phyloP scores from a whole-genome alignment of 345 rosid species.

The Eucalyptus sp. region DNA sequence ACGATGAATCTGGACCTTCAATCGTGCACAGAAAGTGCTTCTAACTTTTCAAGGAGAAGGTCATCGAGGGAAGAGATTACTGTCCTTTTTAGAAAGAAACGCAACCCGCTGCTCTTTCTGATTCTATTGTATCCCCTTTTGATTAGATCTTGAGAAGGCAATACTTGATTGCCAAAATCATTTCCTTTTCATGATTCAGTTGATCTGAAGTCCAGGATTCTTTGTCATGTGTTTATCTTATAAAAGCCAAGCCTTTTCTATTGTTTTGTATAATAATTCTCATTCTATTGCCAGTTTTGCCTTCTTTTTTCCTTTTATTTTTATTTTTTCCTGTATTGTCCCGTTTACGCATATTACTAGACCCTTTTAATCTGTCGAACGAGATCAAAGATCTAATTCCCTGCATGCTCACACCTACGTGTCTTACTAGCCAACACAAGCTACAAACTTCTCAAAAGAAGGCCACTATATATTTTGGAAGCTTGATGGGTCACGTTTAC shows the following conservation, averaged over 20 bases:
- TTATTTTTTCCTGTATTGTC: background rate
- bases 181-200: conserved; percentile 8
- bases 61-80: conserved; percentile 3
- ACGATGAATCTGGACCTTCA: conserved; percentile 39
- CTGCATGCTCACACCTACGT: background rate
- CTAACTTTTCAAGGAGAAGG: conserved; percentile 5
- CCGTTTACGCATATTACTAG: background rate
- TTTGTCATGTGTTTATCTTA: background rate
- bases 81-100: conserved; percentile 1
- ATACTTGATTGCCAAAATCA: conserved; percentile 9
- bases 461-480: background rate
- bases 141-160: conserved; percentile 8
- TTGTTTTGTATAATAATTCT: background rate
- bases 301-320: background rate
- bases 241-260: background rate
- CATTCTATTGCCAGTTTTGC: background rate
- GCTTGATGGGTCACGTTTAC: background rate
- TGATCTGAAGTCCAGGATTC: background rate
- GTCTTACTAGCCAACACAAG: background rate
- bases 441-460: background rate
- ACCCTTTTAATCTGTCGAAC: background rate
- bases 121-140: conserved; percentile 11
- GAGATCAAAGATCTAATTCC: background rate
- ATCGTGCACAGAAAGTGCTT: conserved; percentile 41
- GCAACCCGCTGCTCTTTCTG: conserved; percentile 10